These are phyloP conservation scores for Candida caryicola DNA, from an alignment of 805 yeast species.

Conservation along the genomic window DNA sequence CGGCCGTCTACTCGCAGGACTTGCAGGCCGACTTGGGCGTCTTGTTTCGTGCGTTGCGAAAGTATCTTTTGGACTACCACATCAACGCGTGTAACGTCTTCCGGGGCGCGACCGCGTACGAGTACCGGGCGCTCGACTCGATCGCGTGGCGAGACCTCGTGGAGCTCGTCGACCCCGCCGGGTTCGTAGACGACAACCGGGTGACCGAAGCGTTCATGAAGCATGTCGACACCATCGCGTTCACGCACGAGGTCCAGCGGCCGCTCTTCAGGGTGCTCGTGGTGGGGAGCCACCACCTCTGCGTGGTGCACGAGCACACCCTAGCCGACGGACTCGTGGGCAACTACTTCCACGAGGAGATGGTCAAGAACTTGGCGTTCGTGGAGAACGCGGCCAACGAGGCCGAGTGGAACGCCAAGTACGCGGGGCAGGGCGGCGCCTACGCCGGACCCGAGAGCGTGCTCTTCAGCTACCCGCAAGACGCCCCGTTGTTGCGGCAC, in stretches of 20 bases:
- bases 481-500: constrained; percentile 17
- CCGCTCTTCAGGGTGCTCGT: constrained; percentile 31
- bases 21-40: constrained; percentile 12
- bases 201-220: constrained; percentile 31
- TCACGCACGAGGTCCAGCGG: constrained; percentile 19
- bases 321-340: constrained; percentile 40
- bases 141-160: constrained; percentile 27
- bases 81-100: constrained; percentile 30
- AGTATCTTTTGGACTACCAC: constrained; percentile 33
- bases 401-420: constrained; percentile 8
- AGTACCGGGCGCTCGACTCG: constrained; percentile 23
- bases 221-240: constrained; percentile 16
- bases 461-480: constrained; percentile 23
- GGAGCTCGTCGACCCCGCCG: constrained; percentile 11
- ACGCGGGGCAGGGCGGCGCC: constrained; percentile 7
- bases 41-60: constrained; percentile 28
- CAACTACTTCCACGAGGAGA: constrained; percentile 31
- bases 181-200: constrained; percentile 12
- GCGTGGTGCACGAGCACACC: constrained; percentile 35
- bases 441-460: constrained; percentile 6
- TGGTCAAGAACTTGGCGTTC: constrained; percentile 26
- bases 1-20: constrained; percentile 27
- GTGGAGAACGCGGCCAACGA: constrained; percentile 10
- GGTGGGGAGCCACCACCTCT: constrained; percentile 20
- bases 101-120: constrained; percentile 8